These are phyloP conservation scores for Angophora floribunda DNA, from an alignment of 345 rosid species.

Conservation along the genomic window DNA sequence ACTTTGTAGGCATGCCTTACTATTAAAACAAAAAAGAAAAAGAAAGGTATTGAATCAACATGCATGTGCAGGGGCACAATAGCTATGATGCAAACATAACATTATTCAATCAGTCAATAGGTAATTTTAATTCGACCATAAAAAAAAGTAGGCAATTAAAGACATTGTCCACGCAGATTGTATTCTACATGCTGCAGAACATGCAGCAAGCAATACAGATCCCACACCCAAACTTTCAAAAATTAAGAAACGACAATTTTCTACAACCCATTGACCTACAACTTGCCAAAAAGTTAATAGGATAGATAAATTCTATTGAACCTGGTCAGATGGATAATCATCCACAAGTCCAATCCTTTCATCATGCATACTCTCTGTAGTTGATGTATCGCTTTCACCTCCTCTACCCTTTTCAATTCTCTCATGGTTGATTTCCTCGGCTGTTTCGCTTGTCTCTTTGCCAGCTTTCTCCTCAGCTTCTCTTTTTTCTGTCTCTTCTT, in stretches of 20 bases:
- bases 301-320: constrained; percentile 1
- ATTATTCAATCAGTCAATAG: background rate
- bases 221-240: background rate
- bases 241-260: background rate
- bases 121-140: background rate
- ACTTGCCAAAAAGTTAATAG: background rate
- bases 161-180: background rate
- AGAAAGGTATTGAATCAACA: background rate
- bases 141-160: background rate
- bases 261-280: background rate
- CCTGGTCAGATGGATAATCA: constrained; percentile 52
- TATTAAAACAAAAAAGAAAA: background rate
- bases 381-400: constrained; percentile 15
- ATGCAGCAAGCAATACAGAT: background rate
- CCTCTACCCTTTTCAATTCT: constrained; percentile 14
- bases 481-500: constrained; percentile 59
- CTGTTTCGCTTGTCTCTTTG: constrained; percentile 18
- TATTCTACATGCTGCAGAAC: background rate
- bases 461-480: constrained; percentile 61
- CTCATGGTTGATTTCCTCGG: constrained; percentile 28
- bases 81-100: background rate
- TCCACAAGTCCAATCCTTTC: constrained; percentile 41
- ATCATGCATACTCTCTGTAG: constrained; percentile 10
- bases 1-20: background rate
- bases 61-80: background rate